Percentiles rank a stretch among this genome's conserved stretches.
These are phyloP conservation scores for Eucalyptus melliodora DNA, from an alignment of 345 rosid species.

Conservation along the genomic window DNA sequence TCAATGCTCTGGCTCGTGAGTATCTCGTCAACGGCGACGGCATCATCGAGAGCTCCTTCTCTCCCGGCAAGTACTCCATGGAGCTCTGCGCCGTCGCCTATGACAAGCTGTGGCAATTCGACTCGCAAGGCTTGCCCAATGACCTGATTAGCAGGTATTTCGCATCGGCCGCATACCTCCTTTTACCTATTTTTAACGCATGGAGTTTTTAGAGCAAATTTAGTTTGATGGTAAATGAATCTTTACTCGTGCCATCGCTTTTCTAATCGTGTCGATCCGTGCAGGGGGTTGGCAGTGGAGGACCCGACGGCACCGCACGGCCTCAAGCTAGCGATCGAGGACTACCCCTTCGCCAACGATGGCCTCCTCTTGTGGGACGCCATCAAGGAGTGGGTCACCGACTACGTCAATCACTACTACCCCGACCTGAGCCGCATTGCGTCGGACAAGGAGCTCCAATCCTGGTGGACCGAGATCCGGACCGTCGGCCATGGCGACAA, in stretches of 20 bases:
- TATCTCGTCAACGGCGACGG: constrained; percentile 46
- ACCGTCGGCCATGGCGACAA: constrained; percentile 35
- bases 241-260: neutral
- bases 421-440: neutral
- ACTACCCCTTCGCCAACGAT: constrained; percentile 18
- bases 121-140: constrained; percentile 31
- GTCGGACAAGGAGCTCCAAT: constrained; percentile 15
- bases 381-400: constrained; percentile 7
- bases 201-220: no score
- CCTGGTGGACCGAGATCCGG: constrained; percentile 19
- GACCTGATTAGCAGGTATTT: constrained; percentile 37
- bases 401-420: constrained; percentile 11
- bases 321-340: constrained; percentile 8
- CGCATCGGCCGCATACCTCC: neutral
- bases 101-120: constrained; percentile 40
- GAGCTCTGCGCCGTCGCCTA: constrained; percentile 49
- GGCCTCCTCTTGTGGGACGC: constrained; percentile 13
- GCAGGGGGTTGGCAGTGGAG: constrained; percentile 39
- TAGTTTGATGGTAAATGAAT: neutral
- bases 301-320: constrained; percentile 11
- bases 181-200: neutral
- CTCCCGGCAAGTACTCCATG: constrained; percentile 39
- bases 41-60: constrained; percentile 42
- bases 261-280: neutral
- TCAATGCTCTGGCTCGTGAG: constrained; percentile 61